Conservation (phyloP, 2,329 filamentous ascomycete species). For the Arachnomyces sp. region DNA sequence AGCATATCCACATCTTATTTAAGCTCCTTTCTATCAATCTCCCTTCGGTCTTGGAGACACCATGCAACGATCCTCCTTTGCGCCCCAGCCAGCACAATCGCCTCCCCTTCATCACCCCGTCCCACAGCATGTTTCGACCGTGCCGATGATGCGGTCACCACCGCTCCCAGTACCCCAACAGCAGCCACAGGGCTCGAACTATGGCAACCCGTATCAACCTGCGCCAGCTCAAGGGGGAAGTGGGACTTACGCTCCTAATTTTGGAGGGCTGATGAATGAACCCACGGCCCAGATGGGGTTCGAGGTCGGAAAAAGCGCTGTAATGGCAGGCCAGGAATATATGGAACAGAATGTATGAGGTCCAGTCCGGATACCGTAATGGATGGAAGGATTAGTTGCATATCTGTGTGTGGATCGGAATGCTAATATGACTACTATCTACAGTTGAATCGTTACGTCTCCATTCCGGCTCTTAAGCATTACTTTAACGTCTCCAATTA, state of each 20-base stretch:
- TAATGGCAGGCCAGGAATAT: constrained; percentile 87
- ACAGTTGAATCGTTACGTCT: constrained; percentile 75
- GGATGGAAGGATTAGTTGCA: too few relatives aligned
- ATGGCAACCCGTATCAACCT: constrained; percentile 46
- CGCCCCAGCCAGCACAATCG: constrained; percentile 66
- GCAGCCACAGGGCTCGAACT: constrained; percentile 51
- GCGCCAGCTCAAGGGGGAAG: constrained; percentile 34
- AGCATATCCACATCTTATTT: too few relatives aligned
- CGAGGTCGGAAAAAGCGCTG: constrained; percentile 85
- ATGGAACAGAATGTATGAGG: constrained; percentile 81
- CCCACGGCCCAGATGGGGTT: constrained; percentile 90
- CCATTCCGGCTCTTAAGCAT: constrained; percentile 87
- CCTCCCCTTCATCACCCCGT: constrained; percentile 95
- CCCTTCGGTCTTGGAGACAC: constrained; percentile 29
- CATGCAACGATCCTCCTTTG: constrained; percentile 84
- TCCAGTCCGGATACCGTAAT: not conserved
- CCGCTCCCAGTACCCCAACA: constrained; percentile 73
- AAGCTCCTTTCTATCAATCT: too few relatives aligned
- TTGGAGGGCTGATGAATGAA: constrained; percentile 92
- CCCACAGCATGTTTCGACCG: constrained; percentile 95
- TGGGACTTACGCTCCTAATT: constrained; percentile 49
- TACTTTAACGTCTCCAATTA: constrained; percentile 99
- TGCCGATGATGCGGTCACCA: constrained; percentile 91
- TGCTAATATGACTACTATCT: constrained; percentile 2
- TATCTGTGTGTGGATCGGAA: not conserved